Conservation (phyloP, 2,329 filamentous ascomycete genomes). For the Hypoxylon sp. region DNA sequence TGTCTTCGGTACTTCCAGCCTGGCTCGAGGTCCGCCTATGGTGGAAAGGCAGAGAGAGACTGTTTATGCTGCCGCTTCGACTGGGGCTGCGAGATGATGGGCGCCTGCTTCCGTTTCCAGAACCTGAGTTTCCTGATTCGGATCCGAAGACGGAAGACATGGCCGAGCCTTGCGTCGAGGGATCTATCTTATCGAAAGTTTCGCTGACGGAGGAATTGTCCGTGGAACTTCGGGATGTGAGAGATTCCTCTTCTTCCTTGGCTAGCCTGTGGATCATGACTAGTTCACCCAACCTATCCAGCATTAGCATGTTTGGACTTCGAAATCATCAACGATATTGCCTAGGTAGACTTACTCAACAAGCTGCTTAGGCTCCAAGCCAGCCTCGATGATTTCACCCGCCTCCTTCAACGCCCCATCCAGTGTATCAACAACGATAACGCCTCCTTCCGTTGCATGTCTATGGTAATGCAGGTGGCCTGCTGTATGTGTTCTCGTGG, state of each 20-base stretch:
- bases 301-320: too few species aligned
- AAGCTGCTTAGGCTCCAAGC: slow-evolving; percentile 75
- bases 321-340: too few species aligned
- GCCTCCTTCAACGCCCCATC: slow-evolving; percentile 83
- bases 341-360: slow-evolving; percentile 72
- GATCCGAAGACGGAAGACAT: slow-evolving; percentile 54
- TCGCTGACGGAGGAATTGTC: slow-evolving; percentile 47
- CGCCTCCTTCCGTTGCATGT: slow-evolving; percentile 69
- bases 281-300: slow-evolving; percentile 75
- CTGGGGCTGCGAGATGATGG: slow-evolving; percentile 47
- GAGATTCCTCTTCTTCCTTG: slow-evolving; percentile 48
- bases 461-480: slow-evolving; percentile 70
- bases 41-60: slow-evolving; percentile 37
- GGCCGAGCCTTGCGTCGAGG: slow-evolving; percentile 46
- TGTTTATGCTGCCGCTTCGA: slow-evolving; percentile 37
- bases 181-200: slow-evolving; percentile 47
- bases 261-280: slow-evolving; percentile 64
- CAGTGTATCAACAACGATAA: slow-evolving; percentile 77
- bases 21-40: slow-evolving; percentile 47
- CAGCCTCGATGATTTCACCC: slow-evolving; percentile 84
- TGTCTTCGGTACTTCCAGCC: slow-evolving; percentile 30
- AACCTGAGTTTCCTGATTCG: slow-evolving; percentile 31
- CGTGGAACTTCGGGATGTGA: slow-evolving; percentile 37
- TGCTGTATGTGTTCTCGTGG: slow-evolving; percentile 56
- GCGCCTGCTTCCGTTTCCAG: slow-evolving; percentile 43